These are phyloP conservation scores for Curvularia lunata DNA, from an alignment of 2,329 filamentous ascomycete species.

Conservation along the genomic window DNA sequence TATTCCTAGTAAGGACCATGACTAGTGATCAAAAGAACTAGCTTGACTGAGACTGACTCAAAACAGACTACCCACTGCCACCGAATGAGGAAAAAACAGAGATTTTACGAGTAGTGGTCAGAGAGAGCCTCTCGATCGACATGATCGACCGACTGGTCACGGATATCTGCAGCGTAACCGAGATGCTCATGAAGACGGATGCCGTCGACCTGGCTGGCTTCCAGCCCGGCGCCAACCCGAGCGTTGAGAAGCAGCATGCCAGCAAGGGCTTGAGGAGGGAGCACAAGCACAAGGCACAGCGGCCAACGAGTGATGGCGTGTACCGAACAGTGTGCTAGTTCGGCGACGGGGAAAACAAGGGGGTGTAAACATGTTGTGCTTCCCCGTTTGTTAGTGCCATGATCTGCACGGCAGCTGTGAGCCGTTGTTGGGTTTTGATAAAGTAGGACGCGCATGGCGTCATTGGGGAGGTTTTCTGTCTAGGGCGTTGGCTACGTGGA, in stretches of 20 bases:
- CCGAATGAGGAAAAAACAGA: conserved; percentile 67
- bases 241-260: conserved; percentile 53
- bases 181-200: conserved; percentile 64
- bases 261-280: conserved; percentile 47
- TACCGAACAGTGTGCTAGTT: conserved; percentile 57
- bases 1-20: conserved; percentile 62
- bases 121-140: conserved; percentile 72
- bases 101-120: conserved; percentile 70
- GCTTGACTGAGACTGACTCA: conserved; percentile 18
- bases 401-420: conserved; percentile 1
- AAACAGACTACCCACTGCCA: conserved; percentile 67
- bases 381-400: not conserved
- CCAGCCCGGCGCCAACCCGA: conserved; percentile 48
- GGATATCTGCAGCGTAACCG: conserved; percentile 66
- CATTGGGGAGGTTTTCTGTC: not conserved
- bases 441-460: not conserved
- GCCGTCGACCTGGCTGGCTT: conserved; percentile 59
- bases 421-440: not conserved
- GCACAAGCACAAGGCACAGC: conserved; percentile 54
- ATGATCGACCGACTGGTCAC: conserved; percentile 67
- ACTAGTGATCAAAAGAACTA: conserved; percentile 3
- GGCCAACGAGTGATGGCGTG: conserved; percentile 56
- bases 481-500: not conserved
- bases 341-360: not conserved
- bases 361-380: not conserved